A percentile compares a stretch with the other conserved stretches of the same genome.
Evolutionary conservation across 2,329 filamentous ascomycete genomes (phyloP).

Genomic region (Fusarium musae): DNA sequence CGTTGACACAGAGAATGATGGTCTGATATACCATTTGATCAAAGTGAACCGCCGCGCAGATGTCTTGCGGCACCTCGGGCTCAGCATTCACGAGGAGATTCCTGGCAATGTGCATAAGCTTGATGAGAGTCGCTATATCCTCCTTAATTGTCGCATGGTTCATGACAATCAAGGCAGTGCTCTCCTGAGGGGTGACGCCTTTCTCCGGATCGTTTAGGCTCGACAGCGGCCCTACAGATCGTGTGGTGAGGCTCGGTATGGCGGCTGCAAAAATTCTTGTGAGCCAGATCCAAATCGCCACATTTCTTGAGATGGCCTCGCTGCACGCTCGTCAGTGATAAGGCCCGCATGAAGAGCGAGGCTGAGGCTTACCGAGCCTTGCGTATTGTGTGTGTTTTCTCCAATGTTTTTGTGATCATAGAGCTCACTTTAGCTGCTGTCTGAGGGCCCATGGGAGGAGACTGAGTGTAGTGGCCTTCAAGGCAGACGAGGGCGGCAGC

Average conservation of each 20-base stretch:
- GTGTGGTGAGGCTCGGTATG: conserved; percentile 68
- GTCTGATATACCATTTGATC: conserved; percentile 74
- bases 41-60: conserved; percentile 72
- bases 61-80: conserved; percentile 72
- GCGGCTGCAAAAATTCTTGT: conserved; percentile 70
- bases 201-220: conserved; percentile 65
- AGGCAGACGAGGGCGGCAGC: conserved; percentile 69
- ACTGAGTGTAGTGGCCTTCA: conserved; percentile 69
- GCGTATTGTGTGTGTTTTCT: conserved; percentile 71
- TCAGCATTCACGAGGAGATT: conserved; percentile 73
- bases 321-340: conserved; percentile 49
- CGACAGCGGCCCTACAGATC: conserved; percentile 67
- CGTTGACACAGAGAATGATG: conserved; percentile 73
- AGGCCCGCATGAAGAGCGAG: not conserved
- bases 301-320: conserved; percentile 69
- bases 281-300: conserved; percentile 74
- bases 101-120: conserved; percentile 73
- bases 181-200: conserved; percentile 69
- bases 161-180: conserved; percentile 70
- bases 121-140: conserved; percentile 71
- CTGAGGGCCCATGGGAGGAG: conserved; percentile 66
- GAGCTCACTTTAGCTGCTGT: conserved; percentile 65
- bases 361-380: conserved; percentile 63
- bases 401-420: conserved; percentile 69
- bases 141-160: conserved; percentile 71